Evolutionary conservation across 768 basidiomycete species (phyloP).

Genomic region (Trametes cinnabarina): DNA sequence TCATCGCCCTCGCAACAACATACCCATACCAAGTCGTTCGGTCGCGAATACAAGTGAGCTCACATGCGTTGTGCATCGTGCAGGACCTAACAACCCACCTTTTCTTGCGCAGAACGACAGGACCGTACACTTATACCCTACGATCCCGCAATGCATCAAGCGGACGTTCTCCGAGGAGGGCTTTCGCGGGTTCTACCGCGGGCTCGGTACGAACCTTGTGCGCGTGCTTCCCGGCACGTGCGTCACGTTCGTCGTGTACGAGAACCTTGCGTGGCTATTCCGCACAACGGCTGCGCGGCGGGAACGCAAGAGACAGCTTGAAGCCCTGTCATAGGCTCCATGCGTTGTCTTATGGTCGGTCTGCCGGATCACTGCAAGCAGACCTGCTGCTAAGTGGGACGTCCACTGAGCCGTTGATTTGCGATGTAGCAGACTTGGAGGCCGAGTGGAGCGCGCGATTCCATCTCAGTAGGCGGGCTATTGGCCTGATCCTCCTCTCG

Average conservation of each 20-base stretch:
- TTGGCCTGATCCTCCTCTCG: too few relatives aligned
- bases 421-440: too few relatives aligned
- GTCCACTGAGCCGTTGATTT: too few relatives aligned
- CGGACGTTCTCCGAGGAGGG: constrained; percentile 85
- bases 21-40: constrained; percentile 98
- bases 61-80: not conserved
- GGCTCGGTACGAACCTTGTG: constrained; percentile 89
- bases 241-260: constrained; percentile 97
- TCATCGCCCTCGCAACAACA: constrained; percentile 77
- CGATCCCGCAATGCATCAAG: constrained; percentile 76
- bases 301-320: constrained; percentile 28
- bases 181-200: constrained; percentile 86
- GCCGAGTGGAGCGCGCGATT: too few relatives aligned
- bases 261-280: constrained; percentile 83
- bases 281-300: constrained; percentile 60
- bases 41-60: constrained; percentile 82
- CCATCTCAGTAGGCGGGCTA: too few relatives aligned
- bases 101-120: constrained; percentile 55
- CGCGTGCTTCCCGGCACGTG: constrained; percentile 96
- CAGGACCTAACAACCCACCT: not conserved
- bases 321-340: not conserved
- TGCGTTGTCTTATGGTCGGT: too few relatives aligned
- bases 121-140: constrained; percentile 67
- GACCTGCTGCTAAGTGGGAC: too few relatives aligned
- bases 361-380: too few relatives aligned